phyloP scores from a whole-genome alignment of 768 basidiomycete genomes.

The Cyathus striatus region DNA sequence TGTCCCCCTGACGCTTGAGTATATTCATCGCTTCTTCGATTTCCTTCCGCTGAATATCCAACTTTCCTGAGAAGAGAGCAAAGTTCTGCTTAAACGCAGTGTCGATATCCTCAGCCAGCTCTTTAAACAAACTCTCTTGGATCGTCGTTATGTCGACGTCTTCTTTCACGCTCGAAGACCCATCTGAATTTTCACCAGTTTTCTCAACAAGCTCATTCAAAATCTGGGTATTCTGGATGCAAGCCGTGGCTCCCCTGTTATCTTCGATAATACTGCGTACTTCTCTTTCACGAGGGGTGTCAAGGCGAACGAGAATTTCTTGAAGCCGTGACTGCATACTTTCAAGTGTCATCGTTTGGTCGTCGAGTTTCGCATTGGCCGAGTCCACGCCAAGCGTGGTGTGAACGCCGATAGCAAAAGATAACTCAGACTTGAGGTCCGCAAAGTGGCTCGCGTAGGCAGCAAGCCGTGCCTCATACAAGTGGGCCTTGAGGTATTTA shows the following conservation, averaged over 20 bases:
- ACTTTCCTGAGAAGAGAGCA: slow-evolving; percentile 27
- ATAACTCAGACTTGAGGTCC: slow-evolving; percentile 21
- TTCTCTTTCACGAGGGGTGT: slow-evolving; percentile 27
- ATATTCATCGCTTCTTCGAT: slow-evolving; percentile 7
- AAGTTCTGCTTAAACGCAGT: slow-evolving; percentile 22
- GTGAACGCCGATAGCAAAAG: slow-evolving; percentile 23
- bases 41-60: slow-evolving; percentile 24
- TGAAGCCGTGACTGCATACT: slow-evolving; percentile 18
- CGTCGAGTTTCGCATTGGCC: slow-evolving; percentile 19
- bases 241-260: slow-evolving; percentile 25
- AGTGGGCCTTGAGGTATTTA: slow-evolving; percentile 19
- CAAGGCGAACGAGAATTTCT: slow-evolving; percentile 21
- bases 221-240: slow-evolving; percentile 21
- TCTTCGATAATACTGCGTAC: slow-evolving; percentile 23
- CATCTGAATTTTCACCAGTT: slow-evolving; percentile 8
- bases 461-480: slow-evolving; percentile 28
- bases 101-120: slow-evolving; percentile 14
- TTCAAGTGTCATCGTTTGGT: slow-evolving; percentile 10
- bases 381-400: slow-evolving; percentile 23
- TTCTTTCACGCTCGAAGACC: background rate
- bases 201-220: slow-evolving; percentile 19
- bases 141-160: slow-evolving; percentile 12
- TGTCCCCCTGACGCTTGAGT: background rate
- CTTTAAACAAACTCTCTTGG: slow-evolving; percentile 9
- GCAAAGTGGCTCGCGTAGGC: slow-evolving; percentile 22